Evolutionary conservation across 176 grass and related monocot species (phyloP).

Genomic region (Panicum miliaceum): DNA sequence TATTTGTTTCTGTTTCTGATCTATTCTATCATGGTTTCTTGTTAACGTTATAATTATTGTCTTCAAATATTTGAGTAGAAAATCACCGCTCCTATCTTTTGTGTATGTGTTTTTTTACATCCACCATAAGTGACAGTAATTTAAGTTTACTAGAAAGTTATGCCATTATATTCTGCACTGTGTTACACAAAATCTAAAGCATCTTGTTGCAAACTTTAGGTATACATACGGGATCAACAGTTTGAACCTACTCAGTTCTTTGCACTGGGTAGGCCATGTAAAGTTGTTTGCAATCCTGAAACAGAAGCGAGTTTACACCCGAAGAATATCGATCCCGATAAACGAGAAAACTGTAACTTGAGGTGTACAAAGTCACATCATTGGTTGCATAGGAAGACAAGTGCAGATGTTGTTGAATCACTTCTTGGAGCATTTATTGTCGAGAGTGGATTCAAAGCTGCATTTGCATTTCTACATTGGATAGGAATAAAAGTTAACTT

Average conservation of each 20-base stretch:
- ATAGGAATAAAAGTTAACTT: conserved; percentile 78
- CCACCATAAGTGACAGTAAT: not conserved
- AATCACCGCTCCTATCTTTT: not conserved
- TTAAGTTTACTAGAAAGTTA: conserved; percentile 23
- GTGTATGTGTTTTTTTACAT: conserved; percentile 26
- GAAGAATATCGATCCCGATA: conserved; percentile 52
- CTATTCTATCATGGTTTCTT: conserved; percentile 21
- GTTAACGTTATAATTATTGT: conserved; percentile 5
- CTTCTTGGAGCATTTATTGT: conserved; percentile 92
- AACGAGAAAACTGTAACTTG: conserved; percentile 46
- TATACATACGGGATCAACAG: conserved; percentile 80
- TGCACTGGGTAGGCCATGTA: conserved; percentile 81
- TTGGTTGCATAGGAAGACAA: conserved; percentile 88
- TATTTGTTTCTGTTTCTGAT: conserved; percentile 16
- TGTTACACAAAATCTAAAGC: conserved; percentile 23
- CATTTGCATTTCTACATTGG: conserved; percentile 86
- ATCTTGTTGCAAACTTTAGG: conserved; percentile 55
- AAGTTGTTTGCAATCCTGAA: conserved; percentile 70
- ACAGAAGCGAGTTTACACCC: conserved; percentile 61
- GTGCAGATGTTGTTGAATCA: conserved; percentile 93
- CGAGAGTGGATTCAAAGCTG: conserved; percentile 89
- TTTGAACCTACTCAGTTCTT: conserved; percentile 91
- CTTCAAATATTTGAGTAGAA: conserved; percentile 28
- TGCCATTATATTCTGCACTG: not conserved
- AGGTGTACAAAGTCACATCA: conserved; percentile 86